Conservation (phyloP, 176 grass and related monocot species). For the Eremochloa ophiuroides region DNA sequence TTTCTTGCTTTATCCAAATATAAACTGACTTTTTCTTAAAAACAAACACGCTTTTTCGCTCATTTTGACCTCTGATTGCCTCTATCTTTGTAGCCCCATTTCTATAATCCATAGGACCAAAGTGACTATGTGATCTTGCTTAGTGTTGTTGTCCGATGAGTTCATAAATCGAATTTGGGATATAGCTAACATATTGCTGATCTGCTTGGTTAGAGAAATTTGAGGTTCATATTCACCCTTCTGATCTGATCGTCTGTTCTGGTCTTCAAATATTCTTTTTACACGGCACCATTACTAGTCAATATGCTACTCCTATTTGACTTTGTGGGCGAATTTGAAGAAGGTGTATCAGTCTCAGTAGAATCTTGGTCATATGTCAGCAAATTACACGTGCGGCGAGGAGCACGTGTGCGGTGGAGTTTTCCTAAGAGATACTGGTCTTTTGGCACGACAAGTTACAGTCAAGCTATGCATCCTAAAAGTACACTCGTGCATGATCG, state of each 20-base stretch:
- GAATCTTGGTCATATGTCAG: neutral
- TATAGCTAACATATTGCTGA: neutral
- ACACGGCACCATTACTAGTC: neutral
- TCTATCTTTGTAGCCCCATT: too few species aligned
- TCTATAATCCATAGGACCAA: too few species aligned
- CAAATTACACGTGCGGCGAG: neutral
- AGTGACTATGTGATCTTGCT: too few species aligned
- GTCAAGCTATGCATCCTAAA: neutral
- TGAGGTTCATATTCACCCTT: neutral
- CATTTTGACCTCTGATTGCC: too few species aligned
- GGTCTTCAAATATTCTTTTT: neutral
- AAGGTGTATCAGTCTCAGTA: neutral
- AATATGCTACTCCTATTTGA: neutral
- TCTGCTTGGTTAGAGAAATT: neutral
- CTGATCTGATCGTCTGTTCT: neutral
- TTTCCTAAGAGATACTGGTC: neutral
- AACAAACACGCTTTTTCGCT: too few species aligned
- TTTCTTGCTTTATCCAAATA: too few species aligned
- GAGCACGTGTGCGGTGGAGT: neutral
- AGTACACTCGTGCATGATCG: neutral
- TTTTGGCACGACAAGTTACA: neutral
- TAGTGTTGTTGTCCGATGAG: too few species aligned
- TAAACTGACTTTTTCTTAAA: too few species aligned
- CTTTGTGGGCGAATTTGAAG: neutral
- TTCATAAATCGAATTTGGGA: too few species aligned